Evolutionary conservation across 75 land plant genomes (phyloP), one percentile per base, ranked within the genome.

Genomic region (Isoetes taiwanensis): DNA sequence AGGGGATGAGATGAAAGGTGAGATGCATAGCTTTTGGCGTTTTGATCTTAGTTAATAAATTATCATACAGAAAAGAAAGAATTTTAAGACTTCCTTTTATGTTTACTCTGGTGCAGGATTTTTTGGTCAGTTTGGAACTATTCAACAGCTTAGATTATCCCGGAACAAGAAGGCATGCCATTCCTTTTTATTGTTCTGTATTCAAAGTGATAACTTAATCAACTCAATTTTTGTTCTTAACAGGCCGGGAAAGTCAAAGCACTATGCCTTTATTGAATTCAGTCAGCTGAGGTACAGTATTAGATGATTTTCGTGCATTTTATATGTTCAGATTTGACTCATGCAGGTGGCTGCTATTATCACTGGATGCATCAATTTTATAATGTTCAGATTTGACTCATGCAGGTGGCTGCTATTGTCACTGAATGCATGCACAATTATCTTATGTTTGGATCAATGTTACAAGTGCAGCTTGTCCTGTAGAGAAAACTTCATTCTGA

Each of bases 231-330:
- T n/a, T n/a, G n/a, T n/a, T n/a, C n/a, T n/a, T n/a, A n/a, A n/a
- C n/a, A n/a, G n/a, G n/a, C n/a, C 50, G 4, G 50, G 50, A 46
- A 46, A 46, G 50, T 46, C 50, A 3, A 46, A 46, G 50, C 50
- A 46, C 19, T 46, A 46, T n/a, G 50, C 50, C 16, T 46, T 46
- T 19, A n/a, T 46, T 3, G 50, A 46, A 23, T 46, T 46, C 25
- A 46, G 23, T 19, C 50, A 4, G 25, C 50, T 19, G 50, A 46
- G 50, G 50, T 46, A 6, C 6, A 23, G n/a, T n/a, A n/a, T n/a
- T n/a, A n/a, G n/a, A n/a, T n/a, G n/a, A n/a, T n/a, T n/a, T n/a
- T n/a, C n/a, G n/a, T n/a, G n/a, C n/a, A n/a, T n/a, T n/a, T n/a
- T n/a, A n/a, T n/a, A n/a, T n/a, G n/a, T n/a, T n/a, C n/a, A n/a